Base-by-base conservation (phyloP, 2,329 filamentous ascomycete genomes). In the Botrytis tulipae region DNA sequence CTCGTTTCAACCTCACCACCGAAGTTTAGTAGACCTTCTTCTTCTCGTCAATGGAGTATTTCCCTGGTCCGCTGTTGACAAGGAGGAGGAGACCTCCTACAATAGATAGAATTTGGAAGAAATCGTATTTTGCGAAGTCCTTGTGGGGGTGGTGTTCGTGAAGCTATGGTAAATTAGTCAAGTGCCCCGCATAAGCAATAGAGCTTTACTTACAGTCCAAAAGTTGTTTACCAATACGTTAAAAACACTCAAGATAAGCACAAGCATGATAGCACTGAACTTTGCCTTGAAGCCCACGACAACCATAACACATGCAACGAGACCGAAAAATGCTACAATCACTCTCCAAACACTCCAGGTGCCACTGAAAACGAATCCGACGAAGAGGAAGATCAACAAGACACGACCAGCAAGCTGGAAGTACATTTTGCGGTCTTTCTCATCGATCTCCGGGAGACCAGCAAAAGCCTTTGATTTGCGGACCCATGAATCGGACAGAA, bases 371-470 rank as follows among this genome's bases (percentile, higher is more conserved):
- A 99, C 92, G 81, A 99, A 99, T 74, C 96, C 96, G 78, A 98
- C 83, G 83, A 99, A 99, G 78, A 99, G 88, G 89, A 99, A 98
- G 85, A 99, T 98, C 79, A 99, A 87, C 77, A 99, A 88, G 51
- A 99, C 93, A 79, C 96, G 92, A 51, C 96, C 96, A 78, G 96
- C 96, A 76, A 99, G 91, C 89, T 98, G 96, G 85, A 99, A 97
- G 88, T 99, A 99, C 95, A 98, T 98, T 89, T 98, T 99, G 85
- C 95, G 93, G 84, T 99, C 96, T 90, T 98, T 98, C 87, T 99
- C 96, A 82, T 98, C 96, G 71, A 99, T 89, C 83, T 93, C 90
- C 67, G 96, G 96, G 71, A 99, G 88, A 66, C 96, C 96, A 66
- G 96, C 96, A 76, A 97, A 97, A 4, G 95, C 95, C 86, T 98